phyloP scores from a whole-genome alignment of 371 early-diverging fungal species.

The Mucor circinelloides region DNA sequence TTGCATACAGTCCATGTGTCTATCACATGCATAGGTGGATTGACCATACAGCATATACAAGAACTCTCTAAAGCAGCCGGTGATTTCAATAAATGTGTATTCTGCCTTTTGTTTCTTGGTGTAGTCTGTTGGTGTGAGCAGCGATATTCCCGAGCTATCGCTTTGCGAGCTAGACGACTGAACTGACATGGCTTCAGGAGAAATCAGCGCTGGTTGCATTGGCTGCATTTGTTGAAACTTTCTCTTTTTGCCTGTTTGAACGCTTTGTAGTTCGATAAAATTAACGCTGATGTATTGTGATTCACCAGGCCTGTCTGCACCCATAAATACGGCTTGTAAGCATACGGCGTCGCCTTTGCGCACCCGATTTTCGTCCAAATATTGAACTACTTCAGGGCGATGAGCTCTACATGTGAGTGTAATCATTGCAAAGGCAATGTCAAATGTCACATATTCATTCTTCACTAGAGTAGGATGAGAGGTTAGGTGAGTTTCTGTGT shows the following conservation, averaged over 20 bases:
- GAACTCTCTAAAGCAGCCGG: slow-evolving; percentile 11
- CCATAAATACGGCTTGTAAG: slow-evolving; percentile 9
- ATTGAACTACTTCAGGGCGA: slow-evolving; percentile 10
- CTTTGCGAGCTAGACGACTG: not conserved
- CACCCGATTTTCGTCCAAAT: not conserved
- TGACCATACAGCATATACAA: slow-evolving; percentile 20
- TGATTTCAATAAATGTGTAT: slow-evolving; percentile 5
- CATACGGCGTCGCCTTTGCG: slow-evolving; percentile 14
- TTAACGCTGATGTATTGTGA: slow-evolving; percentile 12
- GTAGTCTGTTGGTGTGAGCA: not conserved
- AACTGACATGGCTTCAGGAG: not conserved
- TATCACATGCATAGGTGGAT: not conserved
- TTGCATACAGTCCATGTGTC: not conserved
- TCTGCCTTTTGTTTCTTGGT: not conserved
- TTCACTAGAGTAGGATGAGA: slow-evolving; percentile 7
- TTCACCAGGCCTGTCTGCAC: not conserved
- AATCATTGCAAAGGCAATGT: slow-evolving; percentile 8
- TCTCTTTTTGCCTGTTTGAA: not conserved
- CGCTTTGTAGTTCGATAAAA: not conserved
- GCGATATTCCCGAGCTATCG: not conserved
- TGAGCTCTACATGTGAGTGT: slow-evolving; percentile 12
- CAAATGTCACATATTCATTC: slow-evolving; percentile 4
- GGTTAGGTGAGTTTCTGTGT: slow-evolving; percentile 21
- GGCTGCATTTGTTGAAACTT: not conserved
- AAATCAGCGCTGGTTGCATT: not conserved